Evolutionary conservation across 2,329 filamentous ascomycete genomes (phyloP).

Genomic region (Exophiala xenobiotica): DNA sequence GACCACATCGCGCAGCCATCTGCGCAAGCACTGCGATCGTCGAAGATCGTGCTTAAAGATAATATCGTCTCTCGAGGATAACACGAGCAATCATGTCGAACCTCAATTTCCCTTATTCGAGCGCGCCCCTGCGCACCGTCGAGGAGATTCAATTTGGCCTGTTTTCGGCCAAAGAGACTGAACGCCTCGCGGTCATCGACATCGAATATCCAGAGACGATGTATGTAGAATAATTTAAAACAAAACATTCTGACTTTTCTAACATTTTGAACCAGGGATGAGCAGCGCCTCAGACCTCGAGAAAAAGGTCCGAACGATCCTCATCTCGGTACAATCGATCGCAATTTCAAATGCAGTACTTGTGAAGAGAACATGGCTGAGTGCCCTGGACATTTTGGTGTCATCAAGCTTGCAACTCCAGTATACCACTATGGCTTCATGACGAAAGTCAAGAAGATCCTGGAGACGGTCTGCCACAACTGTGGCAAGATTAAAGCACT

Average conservation of each 20-base stretch:
- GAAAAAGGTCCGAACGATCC: slow-evolving; percentile 93
- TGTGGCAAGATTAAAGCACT: slow-evolving; percentile 97
- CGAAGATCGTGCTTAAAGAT: slow-evolving; percentile 19
- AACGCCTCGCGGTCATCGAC: slow-evolving; percentile 95
- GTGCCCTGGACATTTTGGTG: slow-evolving; percentile 96
- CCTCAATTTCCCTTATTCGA: slow-evolving; percentile 84
- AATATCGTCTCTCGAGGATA: slow-evolving; percentile 28
- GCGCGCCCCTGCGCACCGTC: slow-evolving; percentile 93
- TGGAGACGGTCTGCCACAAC: slow-evolving; percentile 98
- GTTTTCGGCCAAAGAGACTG: slow-evolving; percentile 97
- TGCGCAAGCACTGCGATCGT: slow-evolving; percentile 26
- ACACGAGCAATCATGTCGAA: slow-evolving; percentile 74
- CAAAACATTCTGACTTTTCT: slow-evolving; percentile 22
- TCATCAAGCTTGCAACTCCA: slow-evolving; percentile 95
- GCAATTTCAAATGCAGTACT: slow-evolving; percentile 91
- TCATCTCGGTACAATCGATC: slow-evolving; percentile 92
- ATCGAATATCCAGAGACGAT: slow-evolving; percentile 99
- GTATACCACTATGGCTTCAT: slow-evolving; percentile 96
- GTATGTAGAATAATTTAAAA: slow-evolving; percentile 43
- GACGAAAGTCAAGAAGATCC: slow-evolving; percentile 98
- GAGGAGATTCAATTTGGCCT: slow-evolving; percentile 99
- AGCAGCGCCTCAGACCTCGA: slow-evolving; percentile 85
- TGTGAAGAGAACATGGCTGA: slow-evolving; percentile 94
- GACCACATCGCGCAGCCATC: slow-evolving; percentile 27
- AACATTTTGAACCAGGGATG: slow-evolving; percentile 58